Evolutionary conservation across 345 rosid species (phyloP).

Genomic region (Psidium friedrichsthalianum): DNA sequence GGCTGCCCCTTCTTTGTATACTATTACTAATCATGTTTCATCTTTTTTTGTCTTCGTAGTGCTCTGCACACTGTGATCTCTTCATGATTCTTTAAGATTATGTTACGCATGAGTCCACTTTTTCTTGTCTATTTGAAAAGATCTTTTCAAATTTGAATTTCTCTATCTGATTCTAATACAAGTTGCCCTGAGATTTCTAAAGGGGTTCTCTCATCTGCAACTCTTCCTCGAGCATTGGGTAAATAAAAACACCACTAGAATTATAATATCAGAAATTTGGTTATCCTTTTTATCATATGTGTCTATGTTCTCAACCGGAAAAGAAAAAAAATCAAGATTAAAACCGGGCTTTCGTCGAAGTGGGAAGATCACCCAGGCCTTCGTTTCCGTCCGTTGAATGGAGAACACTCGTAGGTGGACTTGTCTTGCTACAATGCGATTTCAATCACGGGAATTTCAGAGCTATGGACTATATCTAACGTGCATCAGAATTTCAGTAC

Average conservation of each 20-base stretch:
- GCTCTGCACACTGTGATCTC: neutral
- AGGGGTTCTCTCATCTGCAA: neutral
- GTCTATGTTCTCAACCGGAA: too few species aligned
- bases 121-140: too few species aligned
- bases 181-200: neutral
- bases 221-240: neutral
- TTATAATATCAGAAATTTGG: too few species aligned
- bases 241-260: too few species aligned
- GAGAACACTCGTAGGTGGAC: neutral
- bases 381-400: neutral
- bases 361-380: neutral
- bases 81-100: neutral
- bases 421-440: too few species aligned
- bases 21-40: neutral
- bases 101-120: neutral
- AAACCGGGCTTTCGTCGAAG: neutral
- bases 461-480: too few species aligned
- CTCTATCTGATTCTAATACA: neutral
- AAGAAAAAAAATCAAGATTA: neutral
- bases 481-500: too few species aligned
- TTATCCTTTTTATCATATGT: neutral
- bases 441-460: too few species aligned
- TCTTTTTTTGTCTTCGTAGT: neutral
- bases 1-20: neutral
- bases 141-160: too few species aligned